Evolutionary conservation across 257 asterid species (phyloP), one percentile per base, ranked within the genome.

Genomic region (Cruciata laevipes): DNA sequence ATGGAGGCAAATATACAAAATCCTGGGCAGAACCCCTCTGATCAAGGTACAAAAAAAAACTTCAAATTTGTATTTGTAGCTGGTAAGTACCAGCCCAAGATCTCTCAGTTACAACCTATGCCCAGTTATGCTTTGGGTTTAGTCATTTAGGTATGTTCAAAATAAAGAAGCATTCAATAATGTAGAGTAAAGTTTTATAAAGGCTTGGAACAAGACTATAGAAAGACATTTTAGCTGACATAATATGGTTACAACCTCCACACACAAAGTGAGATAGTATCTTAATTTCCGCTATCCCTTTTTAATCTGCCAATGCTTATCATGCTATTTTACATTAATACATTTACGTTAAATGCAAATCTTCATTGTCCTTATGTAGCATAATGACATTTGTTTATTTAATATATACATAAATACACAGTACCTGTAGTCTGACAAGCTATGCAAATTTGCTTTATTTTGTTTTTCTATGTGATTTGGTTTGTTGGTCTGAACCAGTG

Each of bases 1-100:
- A 83, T 93, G 89, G 97, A 93, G 87, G 75, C 83, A 20, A 88
- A 85, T 76, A 85, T 89, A 51, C 91, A 79, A 44, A 85, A 80
- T 76, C 27, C 75, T 73, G 84, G 84, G 78, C 80, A 77, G 76
- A 85, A 76, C 69, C 80, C 89, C 62, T 84, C 79, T 47, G 91
- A 86, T 75, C 79, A 84, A 74, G 96, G 98, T 92, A 37, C 7
- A 13, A 37, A 2, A 53, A 5, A 17, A n/a, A 14, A 49, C 10
- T 52, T 7, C 9, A 7, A n/a, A 6, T 55, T 55, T 21, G 10
- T 6, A 20, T 20, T 55, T 10, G 58, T 5, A 21, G 12, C 42
- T 49, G 23, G 23, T 18, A 23, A 53, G 60, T 51, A 53, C 3
- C 1, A 55, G 27, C 61, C 61, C 27, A 24, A 20, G 30, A 56